Percentiles rank a stretch among this genome's conserved stretches.
phyloP scores from a whole-genome alignment of 495 filamentous ascomycete genomes.

The Oidiodendron maius region DNA sequence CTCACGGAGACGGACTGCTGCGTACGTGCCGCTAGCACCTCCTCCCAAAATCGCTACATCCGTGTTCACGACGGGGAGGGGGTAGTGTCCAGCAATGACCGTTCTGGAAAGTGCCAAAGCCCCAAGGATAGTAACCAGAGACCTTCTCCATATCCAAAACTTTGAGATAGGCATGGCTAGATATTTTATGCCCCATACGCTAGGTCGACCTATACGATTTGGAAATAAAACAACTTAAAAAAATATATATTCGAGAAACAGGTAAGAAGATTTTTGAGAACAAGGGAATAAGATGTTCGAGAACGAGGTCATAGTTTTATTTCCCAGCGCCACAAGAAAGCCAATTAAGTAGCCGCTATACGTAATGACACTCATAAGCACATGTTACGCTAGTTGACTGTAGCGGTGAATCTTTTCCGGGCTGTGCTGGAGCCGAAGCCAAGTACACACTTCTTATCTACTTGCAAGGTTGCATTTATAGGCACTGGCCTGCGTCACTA shows the following conservation, averaged over 20 bases:
- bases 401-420: slow-evolving; percentile 9
- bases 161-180: slow-evolving; percentile 9
- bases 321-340: slow-evolving; percentile 3
- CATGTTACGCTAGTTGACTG: slow-evolving; percentile 6
- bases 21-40: slow-evolving; percentile 40
- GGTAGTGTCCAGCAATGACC: slow-evolving; percentile 7
- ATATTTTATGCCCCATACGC: slow-evolving; percentile 9
- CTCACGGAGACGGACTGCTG: slow-evolving; percentile 38
- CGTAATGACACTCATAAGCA: slow-evolving; percentile 8
- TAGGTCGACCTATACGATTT: slow-evolving; percentile 8
- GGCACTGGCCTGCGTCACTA: slow-evolving; percentile 4
- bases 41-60: slow-evolving; percentile 39
- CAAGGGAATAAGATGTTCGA: too few relatives aligned
- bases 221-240: slow-evolving; percentile 8
- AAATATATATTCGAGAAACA: slow-evolving; percentile 9
- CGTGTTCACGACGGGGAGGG: slow-evolving; percentile 10
- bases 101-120: slow-evolving; percentile 10
- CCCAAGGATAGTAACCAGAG: slow-evolving; percentile 7
- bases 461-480: slow-evolving; percentile 11
- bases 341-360: slow-evolving; percentile 8
- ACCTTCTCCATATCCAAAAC: slow-evolving; percentile 11
- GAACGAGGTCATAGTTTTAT: slow-evolving; percentile 9
- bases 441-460: slow-evolving; percentile 9
- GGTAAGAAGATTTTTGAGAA: too few relatives aligned
- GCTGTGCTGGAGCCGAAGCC: slow-evolving; percentile 9